Evolutionary conservation across 306 rosid genomes (phyloP).

Genomic region (Macrotyloma uniflorum): DNA sequence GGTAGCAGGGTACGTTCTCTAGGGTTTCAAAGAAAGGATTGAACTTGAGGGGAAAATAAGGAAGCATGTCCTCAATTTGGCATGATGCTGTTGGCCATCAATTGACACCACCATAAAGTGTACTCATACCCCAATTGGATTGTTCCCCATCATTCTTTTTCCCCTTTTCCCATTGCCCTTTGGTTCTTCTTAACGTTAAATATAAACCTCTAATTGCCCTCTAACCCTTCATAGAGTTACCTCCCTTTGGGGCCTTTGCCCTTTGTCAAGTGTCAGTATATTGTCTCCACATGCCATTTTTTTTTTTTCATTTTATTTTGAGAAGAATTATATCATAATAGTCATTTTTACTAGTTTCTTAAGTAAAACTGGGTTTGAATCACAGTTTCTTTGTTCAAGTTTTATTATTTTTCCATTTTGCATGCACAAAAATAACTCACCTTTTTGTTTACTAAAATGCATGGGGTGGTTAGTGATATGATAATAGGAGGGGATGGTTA

Average conservation of each 20-base stretch:
- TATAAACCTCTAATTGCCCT: conserved; percentile 37
- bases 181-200: conserved; percentile 21
- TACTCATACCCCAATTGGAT: conserved; percentile 55
- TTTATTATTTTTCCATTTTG: not conserved
- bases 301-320: not conserved
- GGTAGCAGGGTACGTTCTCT: conserved; percentile 23
- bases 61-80: conserved; percentile 64
- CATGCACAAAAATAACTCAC: not conserved
- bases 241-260: conserved; percentile 21
- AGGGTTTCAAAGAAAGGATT: conserved; percentile 38
- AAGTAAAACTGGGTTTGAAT: not conserved
- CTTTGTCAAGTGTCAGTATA: not conserved
- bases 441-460: conserved; percentile 32
- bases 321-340: not conserved
- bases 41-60: conserved; percentile 66
- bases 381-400: no score
- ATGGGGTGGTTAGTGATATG: conserved; percentile 29
- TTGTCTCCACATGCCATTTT: not conserved
- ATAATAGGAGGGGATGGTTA: not conserved
- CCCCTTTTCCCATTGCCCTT: not conserved
- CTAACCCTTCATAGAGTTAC: conserved; percentile 20
- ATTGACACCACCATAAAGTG: conserved; percentile 70
- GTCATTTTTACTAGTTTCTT: not conserved
- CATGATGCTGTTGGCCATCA: conserved; percentile 89
- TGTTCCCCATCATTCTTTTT: conserved; percentile 1